These are phyloP conservation scores for Botryosphaeria dothidea DNA, from an alignment of 2,329 filamentous ascomycete genomes.

Conservation along the genomic window DNA sequence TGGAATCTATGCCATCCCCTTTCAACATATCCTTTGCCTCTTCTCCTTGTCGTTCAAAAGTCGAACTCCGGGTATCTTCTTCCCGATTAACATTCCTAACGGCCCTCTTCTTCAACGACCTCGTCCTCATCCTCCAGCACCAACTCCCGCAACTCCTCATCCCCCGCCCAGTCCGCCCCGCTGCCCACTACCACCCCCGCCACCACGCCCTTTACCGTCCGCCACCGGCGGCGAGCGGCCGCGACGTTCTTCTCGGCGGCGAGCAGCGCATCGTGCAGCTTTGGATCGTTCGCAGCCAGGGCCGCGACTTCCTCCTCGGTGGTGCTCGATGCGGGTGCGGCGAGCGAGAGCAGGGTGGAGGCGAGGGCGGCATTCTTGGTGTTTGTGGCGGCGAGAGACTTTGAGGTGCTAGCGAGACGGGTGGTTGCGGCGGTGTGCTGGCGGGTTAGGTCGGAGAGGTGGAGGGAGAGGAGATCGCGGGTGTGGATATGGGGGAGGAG, in stretches of 20 bases:
- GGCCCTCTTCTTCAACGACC: neutral
- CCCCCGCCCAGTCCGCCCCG: slow-evolving; percentile 76
- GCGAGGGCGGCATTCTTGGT: slow-evolving; percentile 65
- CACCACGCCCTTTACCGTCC: slow-evolving; percentile 75
- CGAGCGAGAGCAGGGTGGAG: slow-evolving; percentile 62
- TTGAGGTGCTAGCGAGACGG: slow-evolving; percentile 58
- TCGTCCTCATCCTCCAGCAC: slow-evolving; percentile 67
- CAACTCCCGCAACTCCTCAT: slow-evolving; percentile 65
- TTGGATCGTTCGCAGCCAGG: slow-evolving; percentile 44
- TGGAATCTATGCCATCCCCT: no score
- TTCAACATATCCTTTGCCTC: neutral
- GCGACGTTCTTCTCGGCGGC: slow-evolving; percentile 61
- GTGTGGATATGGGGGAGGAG: slow-evolving; percentile 66
- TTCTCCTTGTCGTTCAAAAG: neutral
- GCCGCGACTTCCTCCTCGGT: slow-evolving; percentile 47
- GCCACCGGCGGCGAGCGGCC: slow-evolving; percentile 66
- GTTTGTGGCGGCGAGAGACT: slow-evolving; percentile 58
- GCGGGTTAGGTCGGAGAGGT: slow-evolving; percentile 61
- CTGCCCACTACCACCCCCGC: slow-evolving; percentile 78
- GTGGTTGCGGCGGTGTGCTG: slow-evolving; percentile 54
- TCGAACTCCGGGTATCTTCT: no score
- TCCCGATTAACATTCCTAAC: neutral
- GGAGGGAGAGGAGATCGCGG: slow-evolving; percentile 67
- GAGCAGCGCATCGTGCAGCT: slow-evolving; percentile 57
- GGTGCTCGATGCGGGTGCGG: slow-evolving; percentile 39